Evolutionary conservation across 2,329 filamentous ascomycete species (phyloP).

Genomic region (Fusarium sp.): DNA sequence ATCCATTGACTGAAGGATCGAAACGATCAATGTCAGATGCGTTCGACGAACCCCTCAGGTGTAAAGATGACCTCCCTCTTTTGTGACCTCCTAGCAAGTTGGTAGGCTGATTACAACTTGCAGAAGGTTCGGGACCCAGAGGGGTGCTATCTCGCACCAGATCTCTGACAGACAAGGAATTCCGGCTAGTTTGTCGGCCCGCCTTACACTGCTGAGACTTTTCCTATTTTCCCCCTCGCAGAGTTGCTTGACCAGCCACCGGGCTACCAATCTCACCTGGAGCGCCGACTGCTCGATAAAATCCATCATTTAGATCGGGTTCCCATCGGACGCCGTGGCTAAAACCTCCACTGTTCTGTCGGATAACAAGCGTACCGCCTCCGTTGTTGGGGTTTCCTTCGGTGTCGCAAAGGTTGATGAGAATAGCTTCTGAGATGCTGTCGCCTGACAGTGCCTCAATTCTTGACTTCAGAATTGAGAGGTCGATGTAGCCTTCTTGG

Average conservation of each 20-base stretch:
- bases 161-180: conserved; percentile 12
- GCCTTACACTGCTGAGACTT: conserved; percentile 14
- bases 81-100: conserved; percentile 2
- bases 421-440: conserved; percentile 64
- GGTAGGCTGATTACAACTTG: background rate
- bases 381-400: conserved; percentile 88
- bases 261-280: conserved; percentile 78
- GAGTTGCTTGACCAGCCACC: conserved; percentile 55
- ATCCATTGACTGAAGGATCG: background rate
- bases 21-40: background rate
- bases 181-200: conserved; percentile 7
- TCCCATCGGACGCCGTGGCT: conserved; percentile 63
- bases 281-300: conserved; percentile 59
- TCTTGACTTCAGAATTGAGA: conserved; percentile 72
- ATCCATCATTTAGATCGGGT: conserved; percentile 57
- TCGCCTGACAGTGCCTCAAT: conserved; percentile 65
- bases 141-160: conserved; percentile 25
- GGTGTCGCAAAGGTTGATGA: conserved; percentile 88
- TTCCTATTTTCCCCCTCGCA: conserved; percentile 49
- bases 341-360: conserved; percentile 56
- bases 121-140: background rate
- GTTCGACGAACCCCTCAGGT: background rate
- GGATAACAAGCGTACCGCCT: conserved; percentile 84
- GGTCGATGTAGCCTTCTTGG: conserved; percentile 73
- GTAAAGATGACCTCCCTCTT: conserved; percentile 4